These are phyloP conservation scores for Symbiodinium natans DNA, from an alignment of 73 alveolate genomes.

Conservation along the genomic window DNA sequence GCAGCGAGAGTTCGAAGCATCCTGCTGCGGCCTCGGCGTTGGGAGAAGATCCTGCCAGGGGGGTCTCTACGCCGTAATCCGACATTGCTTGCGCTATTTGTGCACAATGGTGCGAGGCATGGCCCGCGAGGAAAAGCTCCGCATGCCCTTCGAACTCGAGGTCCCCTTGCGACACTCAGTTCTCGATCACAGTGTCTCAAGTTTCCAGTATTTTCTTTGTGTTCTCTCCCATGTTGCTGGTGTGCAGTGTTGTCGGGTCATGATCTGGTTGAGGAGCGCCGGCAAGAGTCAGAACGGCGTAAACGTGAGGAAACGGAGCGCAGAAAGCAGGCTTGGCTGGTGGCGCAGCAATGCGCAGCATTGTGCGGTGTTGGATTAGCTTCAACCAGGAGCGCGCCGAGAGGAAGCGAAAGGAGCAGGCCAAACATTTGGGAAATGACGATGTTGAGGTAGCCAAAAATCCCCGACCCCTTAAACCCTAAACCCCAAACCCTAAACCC, in stretches of 20 bases:
- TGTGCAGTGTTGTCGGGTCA: neutral
- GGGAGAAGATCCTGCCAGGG: neutral
- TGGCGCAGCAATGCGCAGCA: neutral
- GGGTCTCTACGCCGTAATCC: neutral
- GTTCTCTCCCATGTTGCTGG: neutral
- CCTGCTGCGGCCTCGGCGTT: slow-evolving; percentile 1
- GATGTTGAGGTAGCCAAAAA: no score
- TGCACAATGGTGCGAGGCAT: slow-evolving; percentile 4
- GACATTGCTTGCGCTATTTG: neutral
- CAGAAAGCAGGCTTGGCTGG: slow-evolving; percentile 21
- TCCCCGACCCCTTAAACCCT: neutral
- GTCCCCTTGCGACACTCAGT: neutral
- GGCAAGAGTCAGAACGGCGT: slow-evolving; percentile 48
- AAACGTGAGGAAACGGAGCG: slow-evolving; percentile 62
- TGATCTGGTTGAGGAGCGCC: slow-evolving; percentile 9
- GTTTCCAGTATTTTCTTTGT: neutral
- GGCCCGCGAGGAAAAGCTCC: slow-evolving; percentile 59
- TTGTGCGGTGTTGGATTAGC: neutral
- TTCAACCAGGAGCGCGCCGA: slow-evolving; percentile 60
- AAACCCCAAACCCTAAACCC: no score
- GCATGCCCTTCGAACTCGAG: slow-evolving; percentile 71
- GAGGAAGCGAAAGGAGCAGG: slow-evolving; percentile 28
- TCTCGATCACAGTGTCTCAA: neutral
- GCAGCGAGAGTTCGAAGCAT: slow-evolving; percentile 32
- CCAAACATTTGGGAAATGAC: neutral